Evolutionary conservation across 2,329 filamentous ascomycete species (phyloP).

Genomic region (Lojkania enalia): DNA sequence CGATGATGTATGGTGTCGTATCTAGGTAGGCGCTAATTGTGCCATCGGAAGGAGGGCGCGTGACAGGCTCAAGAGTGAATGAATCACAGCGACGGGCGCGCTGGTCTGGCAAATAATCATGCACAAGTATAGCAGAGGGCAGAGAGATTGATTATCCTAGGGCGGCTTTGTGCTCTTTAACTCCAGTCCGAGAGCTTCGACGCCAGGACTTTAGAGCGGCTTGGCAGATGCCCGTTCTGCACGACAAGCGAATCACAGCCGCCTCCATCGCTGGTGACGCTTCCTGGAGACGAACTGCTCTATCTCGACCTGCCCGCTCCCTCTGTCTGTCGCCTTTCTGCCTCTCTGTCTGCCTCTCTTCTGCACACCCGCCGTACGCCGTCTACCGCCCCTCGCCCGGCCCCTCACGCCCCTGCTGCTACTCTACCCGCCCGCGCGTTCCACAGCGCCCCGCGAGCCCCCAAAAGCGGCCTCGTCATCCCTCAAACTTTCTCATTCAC

Average conservation of each 20-base stretch:
- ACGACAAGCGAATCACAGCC: slow-evolving; percentile 3
- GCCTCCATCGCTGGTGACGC: background rate
- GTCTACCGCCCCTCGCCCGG: background rate
- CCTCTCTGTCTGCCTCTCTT: background rate
- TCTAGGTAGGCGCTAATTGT: too few relatives aligned
- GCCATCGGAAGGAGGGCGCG: too few relatives aligned
- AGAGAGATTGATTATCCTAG: too few relatives aligned
- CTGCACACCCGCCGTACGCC: background rate
- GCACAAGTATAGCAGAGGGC: too few relatives aligned
- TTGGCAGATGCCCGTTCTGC: slow-evolving; percentile 1
- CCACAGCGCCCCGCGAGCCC: background rate
- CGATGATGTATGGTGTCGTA: background rate
- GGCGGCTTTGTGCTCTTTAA: slow-evolving; percentile 1
- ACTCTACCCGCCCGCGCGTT: slow-evolving; percentile 2
- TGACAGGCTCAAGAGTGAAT: too few relatives aligned
- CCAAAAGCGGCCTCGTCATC: background rate
- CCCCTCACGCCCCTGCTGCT: background rate
- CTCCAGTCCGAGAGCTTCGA: background rate
- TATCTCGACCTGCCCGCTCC: slow-evolving; percentile 7
- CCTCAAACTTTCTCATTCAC: slow-evolving; percentile 27
- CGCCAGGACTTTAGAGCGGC: background rate
- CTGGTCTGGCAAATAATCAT: too few relatives aligned
- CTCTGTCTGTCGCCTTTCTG: background rate
- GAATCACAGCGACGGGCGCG: too few relatives aligned
- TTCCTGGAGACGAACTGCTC: background rate